Evolutionary conservation across 768 basidiomycete species (phyloP).

Genomic region (Xerocomellus intermedius): DNA sequence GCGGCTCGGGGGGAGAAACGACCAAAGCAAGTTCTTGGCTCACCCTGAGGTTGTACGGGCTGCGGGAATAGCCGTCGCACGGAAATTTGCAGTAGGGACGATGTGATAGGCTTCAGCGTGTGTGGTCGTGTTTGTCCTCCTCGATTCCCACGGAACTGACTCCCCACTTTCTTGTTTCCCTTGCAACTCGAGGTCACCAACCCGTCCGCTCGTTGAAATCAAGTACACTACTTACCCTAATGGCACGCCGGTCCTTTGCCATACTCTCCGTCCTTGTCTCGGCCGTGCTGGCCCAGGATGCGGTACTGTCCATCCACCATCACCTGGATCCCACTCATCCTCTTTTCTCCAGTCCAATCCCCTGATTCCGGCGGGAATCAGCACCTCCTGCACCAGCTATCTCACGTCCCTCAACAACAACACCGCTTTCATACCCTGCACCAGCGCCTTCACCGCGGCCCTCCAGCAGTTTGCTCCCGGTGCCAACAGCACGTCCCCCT

Average conservation of each 20-base stretch:
- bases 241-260: slow-evolving; percentile 52
- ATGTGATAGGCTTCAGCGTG: slow-evolving; percentile 6
- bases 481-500: slow-evolving; percentile 36
- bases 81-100: slow-evolving; percentile 9
- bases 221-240: slow-evolving; percentile 17
- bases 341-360: slow-evolving; percentile 37
- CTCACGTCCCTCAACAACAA: slow-evolving; percentile 64
- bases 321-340: slow-evolving; percentile 4
- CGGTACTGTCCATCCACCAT: slow-evolving; percentile 29
- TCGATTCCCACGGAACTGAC: slow-evolving; percentile 1
- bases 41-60: too few relatives aligned
- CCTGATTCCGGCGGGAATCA: slow-evolving; percentile 70
- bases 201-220: slow-evolving; percentile 33
- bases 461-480: slow-evolving; percentile 54
- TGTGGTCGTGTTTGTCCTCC: slow-evolving; percentile 9
- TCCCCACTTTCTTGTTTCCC: background rate
- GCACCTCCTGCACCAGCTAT: slow-evolving; percentile 52
- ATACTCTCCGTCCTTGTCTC: slow-evolving; percentile 51
- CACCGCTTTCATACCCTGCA: slow-evolving; percentile 56
- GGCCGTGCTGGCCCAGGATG: slow-evolving; percentile 49
- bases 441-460: slow-evolving; percentile 56
- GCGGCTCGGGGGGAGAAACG: background rate
- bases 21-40: background rate
- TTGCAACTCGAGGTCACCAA: background rate
- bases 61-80: background rate